Evolutionary conservation across 192 early-diverging fungal species (phyloP).

Genomic region (Entrophospora sp.): DNA sequence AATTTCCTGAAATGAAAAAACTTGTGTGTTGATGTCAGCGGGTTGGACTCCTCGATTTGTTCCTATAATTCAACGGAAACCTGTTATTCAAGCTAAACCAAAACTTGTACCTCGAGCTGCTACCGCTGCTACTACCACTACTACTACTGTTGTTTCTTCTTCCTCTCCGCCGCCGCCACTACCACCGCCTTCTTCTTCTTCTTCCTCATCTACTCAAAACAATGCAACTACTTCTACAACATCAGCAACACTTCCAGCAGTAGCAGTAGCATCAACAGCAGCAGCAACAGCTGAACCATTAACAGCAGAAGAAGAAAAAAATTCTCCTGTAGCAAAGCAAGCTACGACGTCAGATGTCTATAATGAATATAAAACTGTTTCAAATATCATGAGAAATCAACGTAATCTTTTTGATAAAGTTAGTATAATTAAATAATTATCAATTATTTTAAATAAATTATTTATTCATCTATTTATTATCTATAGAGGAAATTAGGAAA

Average conservation of each 20-base stretch:
- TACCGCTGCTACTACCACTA: too few species aligned
- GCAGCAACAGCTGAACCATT: neutral
- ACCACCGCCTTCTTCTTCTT: neutral
- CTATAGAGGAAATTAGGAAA: conserved; percentile 24
- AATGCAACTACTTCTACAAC: conserved; percentile 2
- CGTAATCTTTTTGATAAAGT: conserved; percentile 35
- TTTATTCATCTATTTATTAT: neutral
- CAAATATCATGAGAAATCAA: conserved; percentile 21
- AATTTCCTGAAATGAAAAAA: neutral
- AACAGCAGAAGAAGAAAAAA: neutral
- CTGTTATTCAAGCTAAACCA: conserved; percentile 38
- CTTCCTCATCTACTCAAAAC: neutral
- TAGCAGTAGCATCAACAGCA: neutral
- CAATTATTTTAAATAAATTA: neutral
- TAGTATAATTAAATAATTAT: neutral
- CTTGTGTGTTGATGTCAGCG: conserved; percentile 20
- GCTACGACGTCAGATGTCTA: neutral
- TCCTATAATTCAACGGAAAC: conserved; percentile 38
- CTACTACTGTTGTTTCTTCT: too few species aligned
- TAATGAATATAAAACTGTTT: conserved; percentile 23
- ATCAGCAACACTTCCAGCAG: too few species aligned
- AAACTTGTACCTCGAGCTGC: conserved; percentile 29
- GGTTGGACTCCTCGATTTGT: conserved; percentile 36
- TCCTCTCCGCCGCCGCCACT: neutral
- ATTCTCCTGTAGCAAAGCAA: too few species aligned